Evolutionary conservation across 2,329 filamentous ascomycete species (phyloP).

Genomic region (Fusarium keratoplasticum): DNA sequence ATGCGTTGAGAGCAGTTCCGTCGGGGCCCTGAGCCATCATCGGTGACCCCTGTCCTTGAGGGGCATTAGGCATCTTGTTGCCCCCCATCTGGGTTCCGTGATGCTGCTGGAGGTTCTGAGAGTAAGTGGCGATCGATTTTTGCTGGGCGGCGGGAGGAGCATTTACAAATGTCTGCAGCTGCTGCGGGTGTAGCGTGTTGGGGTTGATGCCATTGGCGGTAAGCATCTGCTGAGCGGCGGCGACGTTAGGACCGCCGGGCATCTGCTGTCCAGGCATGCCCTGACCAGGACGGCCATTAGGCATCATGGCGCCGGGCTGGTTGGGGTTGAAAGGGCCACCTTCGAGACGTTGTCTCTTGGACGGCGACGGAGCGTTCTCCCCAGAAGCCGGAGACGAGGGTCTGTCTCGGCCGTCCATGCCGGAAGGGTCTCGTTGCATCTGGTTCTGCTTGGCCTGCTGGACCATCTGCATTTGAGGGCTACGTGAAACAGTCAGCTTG

Average conservation of each 20-base stretch:
- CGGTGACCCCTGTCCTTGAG: constrained; percentile 82
- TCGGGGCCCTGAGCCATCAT: constrained; percentile 83
- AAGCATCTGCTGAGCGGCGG: constrained; percentile 70
- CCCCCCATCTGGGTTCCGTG: constrained; percentile 84
- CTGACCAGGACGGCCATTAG: constrained; percentile 77
- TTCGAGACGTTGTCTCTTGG: constrained; percentile 86
- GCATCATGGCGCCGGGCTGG: constrained; percentile 73
- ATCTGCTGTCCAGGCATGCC: constrained; percentile 80
- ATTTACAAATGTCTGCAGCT: constrained; percentile 75
- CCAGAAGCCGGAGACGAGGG: constrained; percentile 84
- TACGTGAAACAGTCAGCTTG: constrained; percentile 47
- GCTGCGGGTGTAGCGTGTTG: constrained; percentile 76
- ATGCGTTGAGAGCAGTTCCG: constrained; percentile 65
- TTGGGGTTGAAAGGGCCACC: constrained; percentile 78
- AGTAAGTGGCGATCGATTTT: constrained; percentile 90
- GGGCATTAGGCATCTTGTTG: constrained; percentile 81
- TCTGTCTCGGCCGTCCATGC: constrained; percentile 85
- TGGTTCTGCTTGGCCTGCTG: constrained; percentile 79
- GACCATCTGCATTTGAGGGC: constrained; percentile 78
- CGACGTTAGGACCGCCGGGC: constrained; percentile 62
- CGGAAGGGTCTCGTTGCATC: constrained; percentile 89
- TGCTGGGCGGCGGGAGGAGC: constrained; percentile 73
- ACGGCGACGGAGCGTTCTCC: constrained; percentile 92
- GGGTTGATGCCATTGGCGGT: constrained; percentile 80
- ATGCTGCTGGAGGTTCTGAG: constrained; percentile 84